phyloP scores from a whole-genome alignment of 1,284 basidiomycete genomes.

The Rhodotorula sp. region DNA sequence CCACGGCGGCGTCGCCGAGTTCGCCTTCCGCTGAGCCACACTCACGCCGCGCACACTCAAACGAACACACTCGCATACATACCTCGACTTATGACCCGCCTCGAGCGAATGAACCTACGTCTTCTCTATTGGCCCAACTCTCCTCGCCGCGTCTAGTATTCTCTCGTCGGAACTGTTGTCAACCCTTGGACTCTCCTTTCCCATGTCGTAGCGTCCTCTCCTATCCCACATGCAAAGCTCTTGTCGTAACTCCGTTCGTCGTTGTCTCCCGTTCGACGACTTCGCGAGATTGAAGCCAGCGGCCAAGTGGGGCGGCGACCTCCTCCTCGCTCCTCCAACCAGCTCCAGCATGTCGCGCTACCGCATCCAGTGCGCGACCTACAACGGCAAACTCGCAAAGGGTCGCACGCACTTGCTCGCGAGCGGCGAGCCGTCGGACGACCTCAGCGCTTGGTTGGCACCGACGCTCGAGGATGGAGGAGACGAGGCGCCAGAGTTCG shows the following conservation, averaged over 20 bases:
- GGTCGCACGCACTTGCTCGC: slow-evolving; percentile 32
- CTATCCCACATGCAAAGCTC: not conserved
- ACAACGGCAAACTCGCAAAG: slow-evolving; percentile 47
- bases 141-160: not conserved
- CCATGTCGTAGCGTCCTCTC: too few relatives aligned
- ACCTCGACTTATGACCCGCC: too few relatives aligned
- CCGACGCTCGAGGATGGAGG: slow-evolving; percentile 37
- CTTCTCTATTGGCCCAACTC: not conserved
- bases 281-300: too few relatives aligned
- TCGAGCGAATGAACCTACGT: too few relatives aligned
- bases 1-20: slow-evolving; percentile 17
- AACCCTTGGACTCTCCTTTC: not conserved
- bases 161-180: too few relatives aligned
- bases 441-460: slow-evolving; percentile 47
- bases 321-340: not conserved
- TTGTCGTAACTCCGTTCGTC: not conserved
- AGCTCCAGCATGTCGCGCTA: not conserved
- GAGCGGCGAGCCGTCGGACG: slow-evolving; percentile 7
- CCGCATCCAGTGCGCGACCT: slow-evolving; percentile 48
- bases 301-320: not conserved
- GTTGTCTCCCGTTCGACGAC: too few relatives aligned
- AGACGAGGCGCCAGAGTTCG: slow-evolving; percentile 62
- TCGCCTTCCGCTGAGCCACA: slow-evolving; percentile 18
- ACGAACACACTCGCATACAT: not conserved
- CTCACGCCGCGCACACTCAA: not conserved